Evolutionary conservation across 148 eudicot species (phyloP).

Genomic region (Rhododendron williamsianum): DNA sequence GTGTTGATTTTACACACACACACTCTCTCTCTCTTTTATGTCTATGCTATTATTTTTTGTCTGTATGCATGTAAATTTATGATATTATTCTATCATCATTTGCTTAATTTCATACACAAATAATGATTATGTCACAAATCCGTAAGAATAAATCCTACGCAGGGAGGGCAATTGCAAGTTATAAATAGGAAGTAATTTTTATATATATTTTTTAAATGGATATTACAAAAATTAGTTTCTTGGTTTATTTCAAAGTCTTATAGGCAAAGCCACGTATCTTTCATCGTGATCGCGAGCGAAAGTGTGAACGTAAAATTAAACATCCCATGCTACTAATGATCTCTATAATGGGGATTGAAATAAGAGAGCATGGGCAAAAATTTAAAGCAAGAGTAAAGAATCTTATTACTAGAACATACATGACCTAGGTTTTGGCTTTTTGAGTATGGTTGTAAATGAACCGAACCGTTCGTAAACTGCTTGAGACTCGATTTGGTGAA

Average conservation of each 20-base stretch:
- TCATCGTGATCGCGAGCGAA: not conserved
- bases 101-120: not conserved
- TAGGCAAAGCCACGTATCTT: not conserved
- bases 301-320: not conserved
- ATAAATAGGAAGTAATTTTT: not conserved
- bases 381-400: no score
- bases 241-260: not conserved
- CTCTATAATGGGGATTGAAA: not conserved
- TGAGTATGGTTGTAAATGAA: not conserved
- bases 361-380: not conserved
- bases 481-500: not conserved
- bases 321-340: not conserved
- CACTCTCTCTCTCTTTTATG: no score
- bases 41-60: not conserved
- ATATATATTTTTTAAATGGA: not conserved
- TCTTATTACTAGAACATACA: not conserved
- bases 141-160: not conserved
- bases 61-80: not conserved
- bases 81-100: not conserved
- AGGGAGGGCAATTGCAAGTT: not conserved
- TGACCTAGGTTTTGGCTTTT: not conserved
- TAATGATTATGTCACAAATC: not conserved
- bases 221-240: not conserved
- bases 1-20: not conserved
- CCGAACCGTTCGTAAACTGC: not conserved